phyloP scores from a whole-genome alignment of 352 stramenopile genomes.

The Phytopythium mirpurense region DNA sequence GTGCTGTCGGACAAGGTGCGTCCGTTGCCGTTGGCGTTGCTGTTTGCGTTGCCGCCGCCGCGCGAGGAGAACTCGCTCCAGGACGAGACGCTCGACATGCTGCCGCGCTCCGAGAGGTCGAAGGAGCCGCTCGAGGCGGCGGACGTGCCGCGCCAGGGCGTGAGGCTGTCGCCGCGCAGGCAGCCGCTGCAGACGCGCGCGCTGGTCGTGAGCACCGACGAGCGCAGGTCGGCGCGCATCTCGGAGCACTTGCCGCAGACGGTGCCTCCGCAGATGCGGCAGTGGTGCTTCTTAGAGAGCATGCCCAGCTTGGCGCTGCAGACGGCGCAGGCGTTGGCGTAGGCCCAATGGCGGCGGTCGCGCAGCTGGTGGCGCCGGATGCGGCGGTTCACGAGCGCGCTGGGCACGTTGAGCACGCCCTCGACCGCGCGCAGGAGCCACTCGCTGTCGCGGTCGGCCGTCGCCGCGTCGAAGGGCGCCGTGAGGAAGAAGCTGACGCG shows the following conservation, averaged over 20 bases:
- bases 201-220: constrained; percentile 25
- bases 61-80: constrained; percentile 12
- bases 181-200: constrained; percentile 70
- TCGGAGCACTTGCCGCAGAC: constrained; percentile 78
- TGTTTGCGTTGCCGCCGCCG: constrained; percentile 1
- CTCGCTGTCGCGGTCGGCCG: constrained; percentile 34
- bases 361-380: constrained; percentile 61
- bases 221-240: constrained; percentile 39
- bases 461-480: constrained; percentile 27
- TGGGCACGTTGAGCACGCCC: constrained; percentile 51
- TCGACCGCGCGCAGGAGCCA: constrained; percentile 59
- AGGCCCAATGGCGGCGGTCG: constrained; percentile 51
- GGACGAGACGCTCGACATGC: constrained; percentile 22
- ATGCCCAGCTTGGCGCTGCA: constrained; percentile 59
- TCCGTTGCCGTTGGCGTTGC: neutral
- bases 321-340: constrained; percentile 53
- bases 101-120: constrained; percentile 13
- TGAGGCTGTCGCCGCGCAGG: constrained; percentile 49
- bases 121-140: constrained; percentile 5
- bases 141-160: constrained; percentile 7
- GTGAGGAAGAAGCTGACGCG: constrained; percentile 78
- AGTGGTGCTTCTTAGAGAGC: constrained; percentile 76
- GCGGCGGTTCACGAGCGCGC: constrained; percentile 64
- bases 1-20: constrained; percentile 8
- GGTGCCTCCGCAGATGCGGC: constrained; percentile 59